Evolutionary conservation across 306 rosid species (phyloP).

Genomic region (Nissolia schottii): DNA sequence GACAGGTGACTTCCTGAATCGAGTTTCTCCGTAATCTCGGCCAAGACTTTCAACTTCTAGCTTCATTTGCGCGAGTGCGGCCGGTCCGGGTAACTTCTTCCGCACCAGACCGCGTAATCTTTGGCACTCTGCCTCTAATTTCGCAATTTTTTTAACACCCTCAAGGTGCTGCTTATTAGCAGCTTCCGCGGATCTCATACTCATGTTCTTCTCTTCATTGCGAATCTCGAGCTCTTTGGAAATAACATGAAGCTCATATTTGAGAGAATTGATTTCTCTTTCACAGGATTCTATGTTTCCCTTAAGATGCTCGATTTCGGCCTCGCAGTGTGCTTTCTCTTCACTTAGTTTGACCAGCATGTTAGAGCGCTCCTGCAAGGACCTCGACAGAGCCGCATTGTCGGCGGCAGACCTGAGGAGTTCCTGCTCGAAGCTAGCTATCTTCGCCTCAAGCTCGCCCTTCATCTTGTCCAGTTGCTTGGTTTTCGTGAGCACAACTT

Average conservation of each 20-base stretch:
- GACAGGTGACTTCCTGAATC: conserved; percentile 75
- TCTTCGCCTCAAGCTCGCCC: conserved; percentile 79
- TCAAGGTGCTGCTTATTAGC: conserved; percentile 94
- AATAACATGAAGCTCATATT: conserved; percentile 79
- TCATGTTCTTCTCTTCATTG: conserved; percentile 97
- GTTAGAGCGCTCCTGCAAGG: conserved; percentile 95
- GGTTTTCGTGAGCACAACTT: conserved; percentile 64
- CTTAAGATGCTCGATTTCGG: conserved; percentile 83
- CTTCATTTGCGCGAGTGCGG: conserved; percentile 99
- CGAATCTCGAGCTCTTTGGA: conserved; percentile 98
- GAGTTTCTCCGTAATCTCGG: conserved; percentile 76
- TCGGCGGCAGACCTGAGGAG: conserved; percentile 87
- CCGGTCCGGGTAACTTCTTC: conserved; percentile 97
- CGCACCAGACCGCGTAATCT: conserved; percentile 94
- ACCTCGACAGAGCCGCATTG: conserved; percentile 75
- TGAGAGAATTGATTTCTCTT: conserved; percentile 90
- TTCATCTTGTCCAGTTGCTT: conserved; percentile 82
- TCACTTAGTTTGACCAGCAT: conserved; percentile 76
- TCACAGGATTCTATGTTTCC: conserved; percentile 84
- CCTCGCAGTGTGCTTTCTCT: conserved; percentile 92
- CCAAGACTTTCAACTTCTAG: conserved; percentile 95
- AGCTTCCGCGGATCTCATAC: conserved; percentile 93
- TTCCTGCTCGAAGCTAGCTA: conserved; percentile 77
- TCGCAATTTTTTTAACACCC: conserved; percentile 84
- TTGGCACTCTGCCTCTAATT: conserved; percentile 98